These are phyloP conservation scores for Epichloe bromicola DNA, from an alignment of 2,329 filamentous ascomycete species.

Conservation along the genomic window DNA sequence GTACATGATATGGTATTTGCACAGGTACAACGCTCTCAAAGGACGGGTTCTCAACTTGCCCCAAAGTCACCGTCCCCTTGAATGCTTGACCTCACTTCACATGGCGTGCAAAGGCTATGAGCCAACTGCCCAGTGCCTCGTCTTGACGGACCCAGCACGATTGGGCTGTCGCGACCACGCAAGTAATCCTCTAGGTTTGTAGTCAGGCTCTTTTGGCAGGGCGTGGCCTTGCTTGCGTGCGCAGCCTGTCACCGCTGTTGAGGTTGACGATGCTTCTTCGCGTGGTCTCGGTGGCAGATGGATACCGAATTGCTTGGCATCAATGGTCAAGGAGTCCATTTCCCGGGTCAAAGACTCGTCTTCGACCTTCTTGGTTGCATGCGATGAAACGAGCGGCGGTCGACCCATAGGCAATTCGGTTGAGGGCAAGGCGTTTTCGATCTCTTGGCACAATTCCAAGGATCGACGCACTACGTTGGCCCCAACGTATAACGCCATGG, in stretches of 20 bases:
- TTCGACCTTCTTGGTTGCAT: neutral
- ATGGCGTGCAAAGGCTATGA: neutral
- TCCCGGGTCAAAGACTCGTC: neutral
- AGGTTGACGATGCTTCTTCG: neutral
- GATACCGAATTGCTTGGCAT: neutral
- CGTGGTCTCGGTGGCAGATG: neutral
- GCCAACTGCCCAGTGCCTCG: neutral
- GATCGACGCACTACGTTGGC: slow-evolving; percentile 10
- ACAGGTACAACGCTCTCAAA: neutral
- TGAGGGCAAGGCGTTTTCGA: slow-evolving; percentile 1
- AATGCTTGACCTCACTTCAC: neutral
- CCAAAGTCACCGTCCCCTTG: neutral
- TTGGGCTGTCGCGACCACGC: neutral
- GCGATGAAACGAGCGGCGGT: neutral
- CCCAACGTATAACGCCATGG: slow-evolving; percentile 18
- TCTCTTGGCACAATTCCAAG: slow-evolving; percentile 12
- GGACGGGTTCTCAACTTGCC: neutral
- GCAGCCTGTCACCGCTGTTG: neutral
- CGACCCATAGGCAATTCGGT: slow-evolving; percentile 4
- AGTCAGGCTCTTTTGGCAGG: neutral
- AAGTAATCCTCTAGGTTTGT: neutral
- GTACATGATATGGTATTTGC: neutral
- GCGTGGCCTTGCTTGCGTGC: neutral
- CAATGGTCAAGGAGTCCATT: neutral
- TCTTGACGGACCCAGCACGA: neutral